A percentile compares a stretch with the other conserved stretches of the same genome.
phyloP scores from a whole-genome alignment of 768 basidiomycete species.

The Boletus rubroflammeus region DNA sequence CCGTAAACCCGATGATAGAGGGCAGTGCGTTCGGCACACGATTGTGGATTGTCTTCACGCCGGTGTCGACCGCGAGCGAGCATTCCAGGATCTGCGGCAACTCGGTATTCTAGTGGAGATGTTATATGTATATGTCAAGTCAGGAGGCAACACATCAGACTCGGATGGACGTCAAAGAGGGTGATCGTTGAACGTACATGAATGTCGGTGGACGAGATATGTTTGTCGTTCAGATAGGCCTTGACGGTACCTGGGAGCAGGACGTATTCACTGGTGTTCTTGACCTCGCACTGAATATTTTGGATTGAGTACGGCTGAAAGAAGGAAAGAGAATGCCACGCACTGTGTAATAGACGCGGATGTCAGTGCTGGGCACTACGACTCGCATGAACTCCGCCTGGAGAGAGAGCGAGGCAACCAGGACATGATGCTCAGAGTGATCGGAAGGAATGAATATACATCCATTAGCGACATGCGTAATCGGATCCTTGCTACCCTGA shows the following conservation, averaged over 20 bases:
- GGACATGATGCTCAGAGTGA: constrained; percentile 9
- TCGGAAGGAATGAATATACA: constrained; percentile 16
- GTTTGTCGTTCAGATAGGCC: constrained; percentile 26
- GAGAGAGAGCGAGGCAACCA: constrained; percentile 23
- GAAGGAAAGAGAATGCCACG: not conserved
- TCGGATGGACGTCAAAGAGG: not conserved
- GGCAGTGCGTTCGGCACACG: constrained; percentile 11
- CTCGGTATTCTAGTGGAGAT: constrained; percentile 6
- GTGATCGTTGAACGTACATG: constrained; percentile 9
- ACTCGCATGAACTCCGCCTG: constrained; percentile 22
- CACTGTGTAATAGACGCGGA: constrained; percentile 22
- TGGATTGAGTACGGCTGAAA: not conserved
- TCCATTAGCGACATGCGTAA: constrained; percentile 17
- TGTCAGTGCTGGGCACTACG: constrained; percentile 17
- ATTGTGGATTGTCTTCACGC: constrained; percentile 16
- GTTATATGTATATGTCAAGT: too few relatives aligned
- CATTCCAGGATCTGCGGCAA: constrained; percentile 20
- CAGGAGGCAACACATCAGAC: not conserved
- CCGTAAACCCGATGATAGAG: not conserved
- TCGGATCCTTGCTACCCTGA: constrained; percentile 16
- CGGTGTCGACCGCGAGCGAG: constrained; percentile 16
- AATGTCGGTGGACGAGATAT: constrained; percentile 26
- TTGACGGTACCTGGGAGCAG: constrained; percentile 29
- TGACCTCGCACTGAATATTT: constrained; percentile 19
- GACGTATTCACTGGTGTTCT: constrained; percentile 25